Percentiles rank a stretch among this genome's conserved stretches.
Evolutionary conservation across 1,139 yeast genomes (phyloP).

Genomic region (Schwanniomyces etchellsii): DNA sequence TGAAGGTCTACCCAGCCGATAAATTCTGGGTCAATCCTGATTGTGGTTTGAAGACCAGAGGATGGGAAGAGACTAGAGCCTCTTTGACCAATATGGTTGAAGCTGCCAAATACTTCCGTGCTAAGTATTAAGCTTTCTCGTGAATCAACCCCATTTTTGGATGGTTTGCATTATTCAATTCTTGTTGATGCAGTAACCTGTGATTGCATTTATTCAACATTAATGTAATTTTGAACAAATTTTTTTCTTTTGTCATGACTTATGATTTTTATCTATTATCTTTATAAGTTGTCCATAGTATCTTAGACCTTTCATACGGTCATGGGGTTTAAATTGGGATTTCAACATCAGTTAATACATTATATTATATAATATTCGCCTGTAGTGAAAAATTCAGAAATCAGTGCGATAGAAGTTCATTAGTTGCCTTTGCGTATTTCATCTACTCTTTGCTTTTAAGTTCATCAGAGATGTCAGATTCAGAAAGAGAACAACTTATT

Average conservation of each 20-base stretch:
- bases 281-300: slow-evolving; percentile 11
- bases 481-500: slow-evolving; percentile 22
- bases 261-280: slow-evolving; percentile 14
- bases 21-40: slow-evolving; percentile 99
- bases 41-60: slow-evolving; percentile 99
- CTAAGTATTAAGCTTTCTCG: slow-evolving; percentile 24
- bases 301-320: slow-evolving; percentile 9
- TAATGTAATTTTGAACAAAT: slow-evolving; percentile 42
- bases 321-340: slow-evolving; percentile 44
- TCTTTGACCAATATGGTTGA: slow-evolving; percentile 97
- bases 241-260: slow-evolving; percentile 13
- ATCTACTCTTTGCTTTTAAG: neutral
- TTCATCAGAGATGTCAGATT: slow-evolving; percentile 11
- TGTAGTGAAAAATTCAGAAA: no score
- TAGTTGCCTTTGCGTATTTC: no score
- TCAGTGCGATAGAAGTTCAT: no score
- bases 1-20: slow-evolving; percentile 94
- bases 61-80: slow-evolving; percentile 83
- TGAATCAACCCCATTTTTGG: slow-evolving; percentile 11
- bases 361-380: slow-evolving; percentile 1
- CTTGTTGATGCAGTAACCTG: slow-evolving; percentile 39
- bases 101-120: slow-evolving; percentile 97
- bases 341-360: slow-evolving; percentile 44
- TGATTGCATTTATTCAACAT: slow-evolving; percentile 63
- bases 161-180: slow-evolving; percentile 27